Conservation (phyloP, 2,329 filamentous ascomycete genomes). For the Sclerotinia sclerotiorum region DNA sequence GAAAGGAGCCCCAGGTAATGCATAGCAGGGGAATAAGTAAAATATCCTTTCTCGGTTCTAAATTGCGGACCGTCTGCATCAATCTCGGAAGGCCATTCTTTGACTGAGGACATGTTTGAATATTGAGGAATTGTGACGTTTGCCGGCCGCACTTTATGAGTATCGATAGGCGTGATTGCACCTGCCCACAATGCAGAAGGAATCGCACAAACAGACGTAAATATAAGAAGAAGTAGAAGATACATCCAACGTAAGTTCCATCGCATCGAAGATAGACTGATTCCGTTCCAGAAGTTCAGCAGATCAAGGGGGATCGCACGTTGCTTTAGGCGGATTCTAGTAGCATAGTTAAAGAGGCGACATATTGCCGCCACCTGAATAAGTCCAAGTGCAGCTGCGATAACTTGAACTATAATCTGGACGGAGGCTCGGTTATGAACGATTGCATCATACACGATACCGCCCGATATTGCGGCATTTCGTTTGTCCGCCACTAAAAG, state of each 20-base stretch:
- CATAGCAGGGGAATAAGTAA: conserved; percentile 6
- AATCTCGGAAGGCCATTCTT: conserved; percentile 13
- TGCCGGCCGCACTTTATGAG: not conserved
- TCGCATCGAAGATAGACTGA: conserved; percentile 7
- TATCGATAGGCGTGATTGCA: conserved; percentile 18
- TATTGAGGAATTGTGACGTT: conserved; percentile 8
- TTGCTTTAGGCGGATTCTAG: conserved; percentile 13
- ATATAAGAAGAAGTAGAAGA: not conserved
- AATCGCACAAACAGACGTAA: conserved; percentile 17
- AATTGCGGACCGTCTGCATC: not conserved
- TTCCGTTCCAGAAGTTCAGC: conserved; percentile 20
- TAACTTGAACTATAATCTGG: conserved; percentile 24
- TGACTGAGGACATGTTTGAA: conserved; percentile 16
- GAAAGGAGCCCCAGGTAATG: not conserved
- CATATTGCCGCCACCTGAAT: conserved; percentile 19
- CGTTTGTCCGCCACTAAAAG: conserved; percentile 10
- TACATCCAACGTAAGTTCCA: conserved; percentile 18
- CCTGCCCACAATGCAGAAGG: conserved; percentile 23
- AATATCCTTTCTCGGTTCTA: conserved; percentile 5
- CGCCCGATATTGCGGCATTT: not conserved
- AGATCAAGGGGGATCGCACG: conserved; percentile 3
- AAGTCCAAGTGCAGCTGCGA: conserved; percentile 18
- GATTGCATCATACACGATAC: conserved; percentile 9
- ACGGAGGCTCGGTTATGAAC: conserved; percentile 19
- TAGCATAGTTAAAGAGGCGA: conserved; percentile 20